Percentiles rank a stretch among this genome's conserved stretches.
Evolutionary conservation across 1,139 yeast genomes (phyloP).

Genomic region (Geotrichum restrictum): DNA sequence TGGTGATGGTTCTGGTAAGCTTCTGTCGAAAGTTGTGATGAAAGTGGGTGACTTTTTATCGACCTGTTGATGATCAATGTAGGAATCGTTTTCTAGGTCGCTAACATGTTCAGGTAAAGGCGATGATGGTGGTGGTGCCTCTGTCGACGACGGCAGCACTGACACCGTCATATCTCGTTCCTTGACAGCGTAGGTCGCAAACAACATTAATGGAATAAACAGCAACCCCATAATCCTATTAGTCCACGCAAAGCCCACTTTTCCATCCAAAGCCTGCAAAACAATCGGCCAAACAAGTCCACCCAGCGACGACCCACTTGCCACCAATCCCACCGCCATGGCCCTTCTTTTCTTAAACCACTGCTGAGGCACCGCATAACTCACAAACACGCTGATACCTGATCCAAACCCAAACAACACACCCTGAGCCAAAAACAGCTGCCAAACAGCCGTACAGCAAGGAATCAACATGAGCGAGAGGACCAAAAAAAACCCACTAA

Average conservation of each 20-base stretch:
- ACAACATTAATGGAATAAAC: slow-evolving; percentile 40
- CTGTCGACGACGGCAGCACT: neutral
- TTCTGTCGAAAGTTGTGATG: neutral
- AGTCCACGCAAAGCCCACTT: slow-evolving; percentile 52
- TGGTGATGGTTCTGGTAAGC: neutral
- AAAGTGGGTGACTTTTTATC: no score
- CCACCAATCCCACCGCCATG: slow-evolving; percentile 54
- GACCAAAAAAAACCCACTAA: slow-evolving; percentile 49
- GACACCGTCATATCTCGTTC: neutral
- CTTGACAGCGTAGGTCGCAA: slow-evolving; percentile 36
- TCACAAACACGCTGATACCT: slow-evolving; percentile 31
- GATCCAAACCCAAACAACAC: slow-evolving; percentile 51
- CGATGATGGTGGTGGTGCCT: neutral
- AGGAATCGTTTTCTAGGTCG: neutral
- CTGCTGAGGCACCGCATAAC: slow-evolving; percentile 37
- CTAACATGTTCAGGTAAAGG: neutral
- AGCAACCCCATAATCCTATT: slow-evolving; percentile 49
- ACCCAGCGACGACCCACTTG: slow-evolving; percentile 62
- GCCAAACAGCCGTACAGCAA: slow-evolving; percentile 48
- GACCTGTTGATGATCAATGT: no score
- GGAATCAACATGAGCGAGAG: slow-evolving; percentile 53
- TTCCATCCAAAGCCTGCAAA: slow-evolving; percentile 37
- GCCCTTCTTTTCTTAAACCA: slow-evolving; percentile 56
- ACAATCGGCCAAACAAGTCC: slow-evolving; percentile 55
- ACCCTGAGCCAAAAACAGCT: slow-evolving; percentile 54